Evolutionary conservation across 805 yeast genomes (phyloP), one percentile per base, ranked within the genome.

Genomic region (Clavispora fructus): DNA sequence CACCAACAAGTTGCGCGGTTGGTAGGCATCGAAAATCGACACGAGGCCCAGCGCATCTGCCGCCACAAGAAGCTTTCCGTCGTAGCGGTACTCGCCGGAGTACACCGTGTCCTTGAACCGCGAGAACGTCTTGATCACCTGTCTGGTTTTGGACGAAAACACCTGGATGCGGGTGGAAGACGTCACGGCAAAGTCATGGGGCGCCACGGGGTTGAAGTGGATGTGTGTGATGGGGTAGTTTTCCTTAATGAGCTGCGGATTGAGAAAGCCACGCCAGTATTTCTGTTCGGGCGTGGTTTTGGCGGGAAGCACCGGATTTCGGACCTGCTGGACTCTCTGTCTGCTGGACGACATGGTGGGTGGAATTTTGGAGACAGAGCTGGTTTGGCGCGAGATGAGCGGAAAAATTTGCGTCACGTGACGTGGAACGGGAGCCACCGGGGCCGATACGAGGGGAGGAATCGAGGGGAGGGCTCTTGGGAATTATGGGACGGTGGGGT

Each of bases 31-130:
- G 61, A 87, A 92, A 9, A 91, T 83, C 52, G 95, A 95, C 12
- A 94, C 95, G 46, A 88, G 64, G 16, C 99, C 99, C 3, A 94
- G 81, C 12, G 96, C 96, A 69, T 94, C 99, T 58, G 96, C 95
- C 5, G 97, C 97, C 17, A 86, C 95, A 27, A 94, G 65, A 40
- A 94, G 75, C 61, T 88, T 87, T 45, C 99, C 99, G 62, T 94
- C 99, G 46, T 78, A 78, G 59, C 98, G 78, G 65, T 83, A 92
- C 63, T 90, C 95, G 40, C 96, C 98, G 29, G 89, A 80, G 61
- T 87, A 89, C 0, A 90, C 99, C 0, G 91, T 83, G 58, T 92
- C 98, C 61, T 87, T 90, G 68, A 94, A 94, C 52, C 97, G 68
- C 4, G 83, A 77, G 54, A 90, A 87, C 0, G 96, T 90, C 67